Evolutionary conservation across 371 early-diverging fungal genomes (phyloP), one percentile per base, ranked within the genome.

Genomic region (Syncephalastrum contaminatum): DNA sequence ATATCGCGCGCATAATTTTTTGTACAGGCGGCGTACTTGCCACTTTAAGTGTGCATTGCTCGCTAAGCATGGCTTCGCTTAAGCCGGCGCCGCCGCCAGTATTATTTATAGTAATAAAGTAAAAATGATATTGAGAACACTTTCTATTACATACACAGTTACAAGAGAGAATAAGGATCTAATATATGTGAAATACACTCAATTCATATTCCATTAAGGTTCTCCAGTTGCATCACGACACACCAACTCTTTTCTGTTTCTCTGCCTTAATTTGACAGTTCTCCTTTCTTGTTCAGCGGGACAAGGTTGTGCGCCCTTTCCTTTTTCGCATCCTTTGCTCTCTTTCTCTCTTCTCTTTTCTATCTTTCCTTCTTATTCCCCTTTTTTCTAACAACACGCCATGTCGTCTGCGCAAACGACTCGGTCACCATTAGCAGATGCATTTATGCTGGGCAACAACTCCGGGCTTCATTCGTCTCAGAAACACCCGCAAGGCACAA

Each of bases 1-100:
- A 77, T 77, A 74, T 77, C 78, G 72, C 70, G 73, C 74, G 78
- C 78, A 77, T 77, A 77, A 77, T 77, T 77, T 77, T 77, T 77
- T 55, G 50, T 4, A 2, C 2, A 8, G 36, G 36, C 36, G 36
- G 36, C 36, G 36, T 30, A 30, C 36, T 30, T 30, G 6, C 12
- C 36, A 30, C 36, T 30, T 30, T 30, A 30, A 21, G 18, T 43
- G 41, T 24, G 56, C 72, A 59, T 48, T 58, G 65, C 43, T 72
- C 64, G 46, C 66, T 63, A 16, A 53, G 36, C 40, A 59, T 66
- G 74, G 74, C 78, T 72, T 74, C 74, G 74, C 73, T 72, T 49
- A 68, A 72, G 75, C 74, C 66, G 74, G 78, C 60, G 56, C 73
- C 59, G 48, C 63, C 69, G 56, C 44, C 49, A 44, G 19, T 53